Conservation (phyloP, 2,329 filamentous ascomycete species). For the Curvularia lunata region DNA sequence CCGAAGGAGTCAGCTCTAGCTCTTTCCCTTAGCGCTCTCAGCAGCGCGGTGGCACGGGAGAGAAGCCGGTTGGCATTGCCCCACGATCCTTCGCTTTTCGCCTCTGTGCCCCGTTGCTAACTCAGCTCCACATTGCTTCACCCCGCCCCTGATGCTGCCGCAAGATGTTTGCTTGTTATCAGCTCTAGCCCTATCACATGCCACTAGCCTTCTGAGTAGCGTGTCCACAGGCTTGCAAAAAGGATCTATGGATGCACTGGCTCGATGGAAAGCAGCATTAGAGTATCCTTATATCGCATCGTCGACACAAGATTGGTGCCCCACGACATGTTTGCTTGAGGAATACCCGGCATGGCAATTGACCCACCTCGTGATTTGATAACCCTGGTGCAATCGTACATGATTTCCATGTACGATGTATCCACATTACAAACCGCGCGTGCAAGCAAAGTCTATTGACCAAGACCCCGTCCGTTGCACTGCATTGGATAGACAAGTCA, state of each 20-base stretch:
- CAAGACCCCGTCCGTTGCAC: background rate
- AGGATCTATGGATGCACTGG: background rate
- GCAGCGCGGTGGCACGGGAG: conserved; percentile 1
- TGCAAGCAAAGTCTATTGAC: background rate
- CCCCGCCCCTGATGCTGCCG: background rate
- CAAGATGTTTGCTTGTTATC: background rate
- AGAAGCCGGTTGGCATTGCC: background rate
- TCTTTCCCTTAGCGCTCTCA: background rate
- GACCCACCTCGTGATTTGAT: conserved; percentile 4
- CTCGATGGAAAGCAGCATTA: background rate
- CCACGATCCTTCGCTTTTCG: background rate
- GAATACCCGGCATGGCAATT: background rate
- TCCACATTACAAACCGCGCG: background rate
- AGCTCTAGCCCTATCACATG: background rate
- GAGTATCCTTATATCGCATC: background rate
- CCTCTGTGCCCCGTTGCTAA: background rate
- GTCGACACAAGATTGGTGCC: background rate
- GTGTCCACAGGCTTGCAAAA: background rate
- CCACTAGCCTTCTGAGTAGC: background rate
- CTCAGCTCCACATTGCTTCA: conserved; percentile 2
- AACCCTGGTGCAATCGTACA: conserved; percentile 6
- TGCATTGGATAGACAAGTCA: conserved; percentile 1
- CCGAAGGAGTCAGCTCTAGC: background rate
- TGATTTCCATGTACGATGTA: background rate
- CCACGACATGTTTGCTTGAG: background rate